Evolutionary conservation across 371 early-diverging fungal genomes (phyloP), one percentile per base, ranked within the genome.

Genomic region (Mortierella sp.): DNA sequence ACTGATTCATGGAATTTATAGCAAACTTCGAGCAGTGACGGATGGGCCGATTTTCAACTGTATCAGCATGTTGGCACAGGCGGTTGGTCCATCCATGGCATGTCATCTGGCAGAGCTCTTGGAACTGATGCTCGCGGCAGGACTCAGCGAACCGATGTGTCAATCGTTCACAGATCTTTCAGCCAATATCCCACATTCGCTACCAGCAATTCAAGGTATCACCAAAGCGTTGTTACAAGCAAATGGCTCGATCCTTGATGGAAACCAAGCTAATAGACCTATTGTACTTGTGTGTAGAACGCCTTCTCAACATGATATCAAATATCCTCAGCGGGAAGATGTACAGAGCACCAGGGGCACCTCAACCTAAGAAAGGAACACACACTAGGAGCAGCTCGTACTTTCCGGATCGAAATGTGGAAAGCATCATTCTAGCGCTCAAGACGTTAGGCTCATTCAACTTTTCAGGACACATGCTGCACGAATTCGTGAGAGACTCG

Each of bases 81-180:
- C 97, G 12, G 91, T 98, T 43, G 97, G 96, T 9, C 95, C 92
- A 38, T 89, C 91, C 1, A 72, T 97, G 56, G 92, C 89, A 0
- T 89, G 86, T 71, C 85, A 96, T 68, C 83, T 97, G 70, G 89
- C 91, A 54, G 95, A 95, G 43, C 73, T 97, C 1, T 78, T 98
- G 63, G 96, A 96, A 60, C 82, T 93, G 34, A 96, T 98, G 92
- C 94, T 98, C 58, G 83, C 88, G 6, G 83, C 89, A 30, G 97
- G 97, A 14, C 83, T 98, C 28, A 93, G 90, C 49, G 91, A 94
- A 61, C 84, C 92, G 19, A 82, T 98, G 58, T 89, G 92, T 18
- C 83, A 89, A 30, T 91, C 98, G 0, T 81, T 98, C 43, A 86
- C 87, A 14, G 92, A 94, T 34, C 79, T 98, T 39, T 87, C 93